Evolutionary conservation across 345 rosid genomes (phyloP).

Genomic region (Diplotaxis tenuifolia): DNA sequence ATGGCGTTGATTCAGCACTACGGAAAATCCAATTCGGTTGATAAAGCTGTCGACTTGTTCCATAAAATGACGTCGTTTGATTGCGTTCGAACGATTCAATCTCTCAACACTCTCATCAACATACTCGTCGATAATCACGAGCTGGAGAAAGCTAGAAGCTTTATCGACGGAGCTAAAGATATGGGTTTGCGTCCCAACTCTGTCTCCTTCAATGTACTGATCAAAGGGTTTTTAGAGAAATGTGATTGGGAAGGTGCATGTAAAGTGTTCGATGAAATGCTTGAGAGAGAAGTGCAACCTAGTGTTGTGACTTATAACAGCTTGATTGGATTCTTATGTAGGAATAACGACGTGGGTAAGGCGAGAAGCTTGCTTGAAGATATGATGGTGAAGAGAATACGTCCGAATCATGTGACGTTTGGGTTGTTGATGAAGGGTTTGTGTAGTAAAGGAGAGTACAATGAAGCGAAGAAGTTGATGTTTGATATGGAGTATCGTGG

Average conservation of each 20-base stretch:
- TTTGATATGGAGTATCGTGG: conserved; percentile 92
- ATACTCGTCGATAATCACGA: conserved; percentile 59
- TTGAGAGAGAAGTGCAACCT: conserved; percentile 62
- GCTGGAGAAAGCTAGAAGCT: conserved; percentile 49
- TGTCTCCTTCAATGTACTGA: conserved; percentile 67
- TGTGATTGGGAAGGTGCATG: conserved; percentile 46
- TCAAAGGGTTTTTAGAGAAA: conserved; percentile 52
- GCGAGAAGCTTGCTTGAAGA: conserved; percentile 53
- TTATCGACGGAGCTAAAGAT: conserved; percentile 44
- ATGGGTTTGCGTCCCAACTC: conserved; percentile 66
- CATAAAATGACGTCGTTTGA: conserved; percentile 50
- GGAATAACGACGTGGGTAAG: conserved; percentile 44
- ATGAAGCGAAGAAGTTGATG: conserved; percentile 68
- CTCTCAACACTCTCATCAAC: conserved; percentile 61
- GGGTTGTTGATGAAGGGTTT: conserved; percentile 76
- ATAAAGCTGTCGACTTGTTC: conserved; percentile 58
- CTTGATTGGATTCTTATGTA: conserved; percentile 52
- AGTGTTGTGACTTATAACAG: conserved; percentile 68
- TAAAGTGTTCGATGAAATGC: conserved; percentile 76
- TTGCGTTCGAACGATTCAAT: conserved; percentile 59
- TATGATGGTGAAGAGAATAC: conserved; percentile 51
- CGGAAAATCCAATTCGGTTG: conserved; percentile 54
- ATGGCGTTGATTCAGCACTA: conserved; percentile 66
- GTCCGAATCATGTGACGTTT: conserved; percentile 58
- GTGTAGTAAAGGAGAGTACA: conserved; percentile 54